These are phyloP conservation scores for Odonthalia washingtoniensis DNA, from an alignment of 31 red algal species.

Conservation along the genomic window DNA sequence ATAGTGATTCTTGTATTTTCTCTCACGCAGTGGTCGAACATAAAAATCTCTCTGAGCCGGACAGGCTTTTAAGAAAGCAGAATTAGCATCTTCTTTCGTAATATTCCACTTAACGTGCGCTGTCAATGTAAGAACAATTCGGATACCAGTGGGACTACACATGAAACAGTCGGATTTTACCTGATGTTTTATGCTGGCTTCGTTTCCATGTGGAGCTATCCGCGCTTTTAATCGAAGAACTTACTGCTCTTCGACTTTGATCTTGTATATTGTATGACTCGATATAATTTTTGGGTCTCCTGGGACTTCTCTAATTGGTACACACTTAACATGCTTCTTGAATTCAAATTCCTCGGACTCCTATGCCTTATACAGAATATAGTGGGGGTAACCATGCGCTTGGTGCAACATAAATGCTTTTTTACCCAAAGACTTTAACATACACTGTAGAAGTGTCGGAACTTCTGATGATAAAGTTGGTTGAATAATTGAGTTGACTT, in stretches of 20 bases:
- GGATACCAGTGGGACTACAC: constrained; percentile 17
- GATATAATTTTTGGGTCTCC: constrained; percentile 17
- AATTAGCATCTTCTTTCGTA: constrained; percentile 17
- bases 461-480: background rate
- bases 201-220: constrained; percentile 52
- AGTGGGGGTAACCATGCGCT: background rate
- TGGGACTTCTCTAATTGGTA: constrained; percentile 9
- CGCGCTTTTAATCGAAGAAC: background rate
- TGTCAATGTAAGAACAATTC: constrained; percentile 31
- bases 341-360: background rate
- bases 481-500: background rate
- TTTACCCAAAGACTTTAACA: background rate
- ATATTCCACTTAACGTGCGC: constrained; percentile 8
- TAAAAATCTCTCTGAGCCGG: constrained; percentile 30
- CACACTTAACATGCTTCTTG: background rate
- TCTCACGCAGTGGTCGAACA: constrained; percentile 1
- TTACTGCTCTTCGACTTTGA: constrained; percentile 27
- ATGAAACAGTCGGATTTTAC: constrained; percentile 38
- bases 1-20: background rate
- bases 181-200: background rate
- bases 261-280: constrained; percentile 35
- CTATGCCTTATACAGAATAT: background rate
- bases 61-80: constrained; percentile 46
- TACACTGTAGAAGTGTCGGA: background rate
- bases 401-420: constrained; percentile 35